These are phyloP conservation scores for Phyllosticta ampelicida DNA, from an alignment of 2,329 filamentous ascomycete species.

Conservation along the genomic window DNA sequence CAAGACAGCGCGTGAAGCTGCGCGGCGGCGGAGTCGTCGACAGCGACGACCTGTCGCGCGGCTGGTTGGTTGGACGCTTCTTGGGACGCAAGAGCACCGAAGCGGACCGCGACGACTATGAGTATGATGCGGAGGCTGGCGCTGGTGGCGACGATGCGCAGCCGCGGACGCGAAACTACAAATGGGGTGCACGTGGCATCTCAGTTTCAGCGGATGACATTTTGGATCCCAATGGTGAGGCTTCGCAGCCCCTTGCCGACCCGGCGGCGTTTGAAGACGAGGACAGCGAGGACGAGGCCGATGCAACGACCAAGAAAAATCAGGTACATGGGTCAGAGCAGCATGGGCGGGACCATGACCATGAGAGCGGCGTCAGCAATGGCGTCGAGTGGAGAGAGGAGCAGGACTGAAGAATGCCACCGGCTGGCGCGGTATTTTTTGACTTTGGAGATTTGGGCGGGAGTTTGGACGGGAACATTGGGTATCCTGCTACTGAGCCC, in stretches of 20 bases:
- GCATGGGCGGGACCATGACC: neutral
- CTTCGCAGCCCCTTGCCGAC: conserved; percentile 32
- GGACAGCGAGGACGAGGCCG: conserved; percentile 31
- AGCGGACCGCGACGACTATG: conserved; percentile 39
- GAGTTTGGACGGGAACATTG: neutral
- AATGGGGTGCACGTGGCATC: conserved; percentile 49
- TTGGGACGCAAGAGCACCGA: conserved; percentile 49
- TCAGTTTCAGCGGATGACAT: conserved; percentile 50
- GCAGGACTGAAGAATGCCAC: conserved; percentile 7
- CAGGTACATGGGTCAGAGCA: neutral
- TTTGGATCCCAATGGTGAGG: conserved; percentile 21
- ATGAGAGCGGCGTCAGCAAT: conserved; percentile 19
- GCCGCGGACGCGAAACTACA: conserved; percentile 20
- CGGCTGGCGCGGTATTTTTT: neutral
- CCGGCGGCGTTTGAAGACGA: conserved; percentile 36
- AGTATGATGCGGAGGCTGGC: conserved; percentile 53
- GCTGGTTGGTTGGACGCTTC: conserved; percentile 72
- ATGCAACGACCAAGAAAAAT: conserved; percentile 14
- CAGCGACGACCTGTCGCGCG: conserved; percentile 72
- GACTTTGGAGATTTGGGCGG: neutral
- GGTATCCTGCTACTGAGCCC: neutral
- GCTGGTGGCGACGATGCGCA: conserved; percentile 41
- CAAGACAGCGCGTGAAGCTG: conserved; percentile 85
- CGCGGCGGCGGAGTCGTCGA: conserved; percentile 81
- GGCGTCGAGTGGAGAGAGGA: conserved; percentile 30